Percentiles rank a stretch among this genome's conserved stretches.
These are phyloP conservation scores for Stachybotrys echinatus DNA, from an alignment of 2,329 filamentous ascomycete species.

Conservation along the genomic window DNA sequence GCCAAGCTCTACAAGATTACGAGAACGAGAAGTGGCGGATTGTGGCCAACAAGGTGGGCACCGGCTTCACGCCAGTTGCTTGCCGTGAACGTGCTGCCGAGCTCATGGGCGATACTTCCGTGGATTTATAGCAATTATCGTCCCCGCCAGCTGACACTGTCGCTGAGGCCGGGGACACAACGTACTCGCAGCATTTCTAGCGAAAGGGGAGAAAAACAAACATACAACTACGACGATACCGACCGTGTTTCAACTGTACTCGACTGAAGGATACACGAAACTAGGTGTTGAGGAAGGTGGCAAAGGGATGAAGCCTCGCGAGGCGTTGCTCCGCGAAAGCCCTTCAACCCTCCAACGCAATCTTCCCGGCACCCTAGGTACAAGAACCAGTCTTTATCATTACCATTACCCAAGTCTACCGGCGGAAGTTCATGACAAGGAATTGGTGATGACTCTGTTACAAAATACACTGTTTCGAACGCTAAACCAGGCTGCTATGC, in stretches of 20 bases:
- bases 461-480: not conserved
- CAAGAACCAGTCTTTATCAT: no score
- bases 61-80: conserved; percentile 79
- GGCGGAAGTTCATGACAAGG: no score
- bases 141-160: conserved; percentile 37
- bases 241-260: conserved; percentile 32
- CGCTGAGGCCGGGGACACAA: conserved; percentile 15
- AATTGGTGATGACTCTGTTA: no score
- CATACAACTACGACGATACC: no score
- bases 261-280: not conserved
- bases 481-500: not conserved
- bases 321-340: not conserved
- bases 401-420: no score
- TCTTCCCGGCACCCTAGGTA: no score
- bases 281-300: not conserved
- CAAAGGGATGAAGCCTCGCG: not conserved
- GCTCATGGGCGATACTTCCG: conserved; percentile 40
- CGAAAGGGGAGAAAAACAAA: conserved; percentile 26
- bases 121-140: conserved; percentile 49
- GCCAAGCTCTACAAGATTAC: conserved; percentile 73
- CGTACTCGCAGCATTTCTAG: conserved; percentile 44
- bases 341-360: no score
- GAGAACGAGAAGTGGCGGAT: conserved; percentile 92
- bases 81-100: conserved; percentile 77
- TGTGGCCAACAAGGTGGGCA: conserved; percentile 84